A percentile compares a stretch with the other conserved stretches of the same genome.
Conservation (phyloP, 495 filamentous ascomycete species). For the Neurospora cerealis region DNA sequence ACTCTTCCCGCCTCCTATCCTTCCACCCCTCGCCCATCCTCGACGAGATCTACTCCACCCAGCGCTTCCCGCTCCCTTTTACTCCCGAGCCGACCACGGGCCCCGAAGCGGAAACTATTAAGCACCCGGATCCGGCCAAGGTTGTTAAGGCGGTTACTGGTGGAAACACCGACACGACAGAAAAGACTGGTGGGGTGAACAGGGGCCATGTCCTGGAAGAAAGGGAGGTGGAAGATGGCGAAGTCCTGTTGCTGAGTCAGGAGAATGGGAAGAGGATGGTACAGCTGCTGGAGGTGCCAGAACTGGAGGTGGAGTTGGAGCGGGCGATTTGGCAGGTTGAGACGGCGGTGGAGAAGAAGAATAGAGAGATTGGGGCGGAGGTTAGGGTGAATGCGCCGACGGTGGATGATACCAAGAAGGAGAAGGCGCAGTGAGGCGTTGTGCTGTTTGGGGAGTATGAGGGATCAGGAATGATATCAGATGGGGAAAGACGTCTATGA, state of each 20-base stretch:
- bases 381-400: neutral
- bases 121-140: constrained; percentile 14
- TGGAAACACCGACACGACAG: constrained; percentile 9
- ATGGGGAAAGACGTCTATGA: constrained; percentile 9
- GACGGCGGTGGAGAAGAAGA: constrained; percentile 47
- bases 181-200: neutral
- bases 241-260: constrained; percentile 50
- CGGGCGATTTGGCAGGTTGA: constrained; percentile 83
- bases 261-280: constrained; percentile 56
- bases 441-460: neutral
- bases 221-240: constrained; percentile 23
- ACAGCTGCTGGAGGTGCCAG: constrained; percentile 63
- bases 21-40: constrained; percentile 52
- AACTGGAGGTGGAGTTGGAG: constrained; percentile 80
- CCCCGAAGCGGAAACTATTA: constrained; percentile 5
- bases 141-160: constrained; percentile 1
- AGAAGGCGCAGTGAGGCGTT: constrained; percentile 11
- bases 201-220: neutral
- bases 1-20: constrained; percentile 46
- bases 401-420: constrained; percentile 10
- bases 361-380: constrained; percentile 20
- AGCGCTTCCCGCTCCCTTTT: constrained; percentile 18
- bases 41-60: constrained; percentile 58
- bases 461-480: neutral
- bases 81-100: constrained; percentile 18